Evolutionary conservation across 352 stramenopile genomes (phyloP).

Genomic region (Elongisporangium undulatum): DNA sequence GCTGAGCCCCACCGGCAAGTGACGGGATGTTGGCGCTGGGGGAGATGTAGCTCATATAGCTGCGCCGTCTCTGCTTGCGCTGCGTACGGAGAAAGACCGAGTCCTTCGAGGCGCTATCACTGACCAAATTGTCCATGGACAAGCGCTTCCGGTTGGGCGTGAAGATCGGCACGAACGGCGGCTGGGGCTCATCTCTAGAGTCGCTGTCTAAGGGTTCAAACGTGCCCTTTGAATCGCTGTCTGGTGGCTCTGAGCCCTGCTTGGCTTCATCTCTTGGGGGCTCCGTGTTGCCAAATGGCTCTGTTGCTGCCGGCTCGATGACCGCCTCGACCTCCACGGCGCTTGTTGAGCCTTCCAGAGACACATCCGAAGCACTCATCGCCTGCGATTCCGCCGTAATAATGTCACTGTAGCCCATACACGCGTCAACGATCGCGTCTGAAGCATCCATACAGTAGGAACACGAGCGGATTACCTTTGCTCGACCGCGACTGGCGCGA

Average conservation of each 20-base stretch:
- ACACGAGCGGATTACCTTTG: neutral
- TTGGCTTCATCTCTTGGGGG: neutral
- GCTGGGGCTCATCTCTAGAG: neutral
- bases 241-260: neutral
- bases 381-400: neutral
- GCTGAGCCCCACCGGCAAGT: conserved; percentile 48
- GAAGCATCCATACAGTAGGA: neutral
- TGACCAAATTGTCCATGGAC: neutral
- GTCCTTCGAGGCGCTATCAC: conserved; percentile 1
- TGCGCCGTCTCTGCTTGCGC: conserved; percentile 37
- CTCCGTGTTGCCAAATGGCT: neutral
- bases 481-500: neutral
- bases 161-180: neutral
- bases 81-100: conserved; percentile 5
- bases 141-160: neutral
- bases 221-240: neutral
- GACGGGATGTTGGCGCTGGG: conserved; percentile 37
- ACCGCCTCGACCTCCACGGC: neutral
- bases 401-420: neutral
- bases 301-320: neutral
- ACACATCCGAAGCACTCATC: neutral
- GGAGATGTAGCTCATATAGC: conserved; percentile 47
- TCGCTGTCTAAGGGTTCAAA: neutral
- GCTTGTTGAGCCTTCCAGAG: neutral
- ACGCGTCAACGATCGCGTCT: neutral